Evolutionary conservation across 306 rosid genomes (phyloP).

Genomic region (Rosa persica): DNA sequence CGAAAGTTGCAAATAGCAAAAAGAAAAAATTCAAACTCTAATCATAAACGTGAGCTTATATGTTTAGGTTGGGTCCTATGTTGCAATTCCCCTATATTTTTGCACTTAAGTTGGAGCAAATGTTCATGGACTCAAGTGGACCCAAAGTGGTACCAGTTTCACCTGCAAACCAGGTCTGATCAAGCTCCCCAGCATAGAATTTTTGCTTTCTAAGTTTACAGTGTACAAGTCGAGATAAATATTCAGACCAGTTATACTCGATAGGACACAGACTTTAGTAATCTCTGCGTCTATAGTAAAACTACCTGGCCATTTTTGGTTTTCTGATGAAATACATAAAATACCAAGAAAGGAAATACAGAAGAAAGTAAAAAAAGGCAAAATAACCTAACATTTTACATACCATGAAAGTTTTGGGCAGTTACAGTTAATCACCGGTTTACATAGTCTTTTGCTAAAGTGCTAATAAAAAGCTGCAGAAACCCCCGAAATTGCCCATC

Average conservation of each 20-base stretch:
- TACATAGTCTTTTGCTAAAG: slow-evolving; percentile 46
- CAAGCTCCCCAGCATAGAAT: not conserved
- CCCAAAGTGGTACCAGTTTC: slow-evolving; percentile 19
- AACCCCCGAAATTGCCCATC: slow-evolving; percentile 16
- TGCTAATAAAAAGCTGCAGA: slow-evolving; percentile 28
- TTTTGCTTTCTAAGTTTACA: not conserved
- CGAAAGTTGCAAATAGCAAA: accelerated
- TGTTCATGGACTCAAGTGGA: not conserved
- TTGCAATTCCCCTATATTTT: not conserved
- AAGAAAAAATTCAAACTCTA: not conserved
- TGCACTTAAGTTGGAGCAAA: slow-evolving; percentile 5
- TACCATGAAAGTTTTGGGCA: slow-evolving; percentile 36
- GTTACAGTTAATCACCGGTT: slow-evolving; percentile 42
- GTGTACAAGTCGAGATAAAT: not conserved
- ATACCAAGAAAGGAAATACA: not conserved
- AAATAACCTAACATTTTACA: slow-evolving; percentile 27
- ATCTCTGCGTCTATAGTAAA: not conserved
- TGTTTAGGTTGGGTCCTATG: not conserved
- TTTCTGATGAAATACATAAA: not conserved
- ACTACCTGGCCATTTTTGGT: not conserved
- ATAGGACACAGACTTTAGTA: slow-evolving; percentile 5
- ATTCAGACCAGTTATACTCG: slow-evolving; percentile 12
- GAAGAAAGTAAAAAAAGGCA: not conserved
- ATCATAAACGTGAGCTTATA: not conserved
- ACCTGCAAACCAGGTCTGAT: slow-evolving; percentile 1